phyloP scores from a whole-genome alignment of 2,329 filamentous ascomycete genomes.

The Aspergillus uvarum region DNA sequence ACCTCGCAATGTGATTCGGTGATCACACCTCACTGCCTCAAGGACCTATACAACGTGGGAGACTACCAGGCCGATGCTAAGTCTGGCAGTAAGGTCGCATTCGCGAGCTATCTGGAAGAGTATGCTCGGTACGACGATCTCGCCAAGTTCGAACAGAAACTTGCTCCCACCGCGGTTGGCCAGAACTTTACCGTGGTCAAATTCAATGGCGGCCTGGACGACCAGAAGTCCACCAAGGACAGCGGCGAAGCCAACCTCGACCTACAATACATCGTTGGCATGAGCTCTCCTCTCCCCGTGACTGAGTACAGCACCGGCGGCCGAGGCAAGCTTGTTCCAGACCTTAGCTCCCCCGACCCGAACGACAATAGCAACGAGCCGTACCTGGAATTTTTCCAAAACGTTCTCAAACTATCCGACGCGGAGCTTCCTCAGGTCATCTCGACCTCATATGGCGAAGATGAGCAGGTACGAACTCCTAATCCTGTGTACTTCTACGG shows the following conservation, averaged over 20 bases:
- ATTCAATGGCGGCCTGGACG: constrained; percentile 43
- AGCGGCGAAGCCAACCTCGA: constrained; percentile 54
- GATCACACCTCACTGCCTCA: constrained; percentile 50
- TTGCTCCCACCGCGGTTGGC: constrained; percentile 42
- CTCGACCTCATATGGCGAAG: constrained; percentile 43
- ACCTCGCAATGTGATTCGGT: constrained; percentile 43
- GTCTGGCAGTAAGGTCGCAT: constrained; percentile 43
- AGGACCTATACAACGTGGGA: constrained; percentile 49
- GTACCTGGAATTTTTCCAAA: constrained; percentile 38
- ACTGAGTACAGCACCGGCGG: constrained; percentile 51
- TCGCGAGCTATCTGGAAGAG: constrained; percentile 51
- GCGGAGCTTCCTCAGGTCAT: constrained; percentile 38
- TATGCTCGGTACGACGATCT: constrained; percentile 52
- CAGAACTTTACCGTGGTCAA: constrained; percentile 47
- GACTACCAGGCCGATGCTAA: constrained; percentile 39
- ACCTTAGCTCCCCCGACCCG: constrained; percentile 47
- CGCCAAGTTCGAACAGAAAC: constrained; percentile 38
- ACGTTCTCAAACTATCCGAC: constrained; percentile 31
- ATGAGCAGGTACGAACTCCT: constrained; percentile 35
- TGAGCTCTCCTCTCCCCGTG: constrained; percentile 46
- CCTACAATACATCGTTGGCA: constrained; percentile 49
- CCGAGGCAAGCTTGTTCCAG: constrained; percentile 48
- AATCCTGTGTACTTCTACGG: neutral
- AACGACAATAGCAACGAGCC: constrained; percentile 50
- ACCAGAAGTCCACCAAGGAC: constrained; percentile 37